Percentiles rank a stretch among this genome's conserved stretches.
These are phyloP conservation scores for Porogramme epimiltina DNA, from an alignment of 1,284 basidiomycete genomes.

Conservation along the genomic window DNA sequence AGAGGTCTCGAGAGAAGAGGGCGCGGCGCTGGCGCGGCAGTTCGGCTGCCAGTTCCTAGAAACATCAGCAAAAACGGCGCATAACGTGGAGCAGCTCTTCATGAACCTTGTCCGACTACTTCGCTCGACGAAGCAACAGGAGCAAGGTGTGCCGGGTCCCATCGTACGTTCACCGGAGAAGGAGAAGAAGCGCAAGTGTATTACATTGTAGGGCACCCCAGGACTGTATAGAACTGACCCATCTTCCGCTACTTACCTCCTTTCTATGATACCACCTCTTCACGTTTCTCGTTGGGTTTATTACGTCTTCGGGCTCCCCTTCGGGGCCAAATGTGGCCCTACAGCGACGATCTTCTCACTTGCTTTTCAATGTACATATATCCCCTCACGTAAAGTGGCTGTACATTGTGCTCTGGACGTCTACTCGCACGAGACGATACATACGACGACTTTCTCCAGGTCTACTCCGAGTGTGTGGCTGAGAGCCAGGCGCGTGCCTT, in stretches of 20 bases:
- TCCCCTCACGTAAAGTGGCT: slow-evolving; percentile 27
- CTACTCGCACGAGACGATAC: slow-evolving; percentile 2
- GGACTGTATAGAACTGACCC: slow-evolving; percentile 66
- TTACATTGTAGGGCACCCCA: slow-evolving; percentile 73
- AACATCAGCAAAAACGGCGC: slow-evolving; percentile 93
- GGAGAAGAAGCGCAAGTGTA: slow-evolving; percentile 55
- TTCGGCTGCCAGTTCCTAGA: slow-evolving; percentile 97
- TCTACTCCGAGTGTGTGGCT: no score
- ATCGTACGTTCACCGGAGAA: slow-evolving; percentile 37
- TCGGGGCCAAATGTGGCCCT: slow-evolving; percentile 22
- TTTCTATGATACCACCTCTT: slow-evolving; percentile 76
- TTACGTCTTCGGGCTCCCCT: slow-evolving; percentile 31
- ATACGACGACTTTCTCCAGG: neutral
- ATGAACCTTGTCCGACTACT: slow-evolving; percentile 89
- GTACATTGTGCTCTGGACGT: slow-evolving; percentile 28
- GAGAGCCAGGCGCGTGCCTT: no score
- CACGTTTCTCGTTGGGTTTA: slow-evolving; percentile 36
- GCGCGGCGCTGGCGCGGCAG: slow-evolving; percentile 78
- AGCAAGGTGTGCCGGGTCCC: slow-evolving; percentile 33
- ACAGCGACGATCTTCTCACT: slow-evolving; percentile 23
- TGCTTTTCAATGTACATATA: slow-evolving; percentile 36
- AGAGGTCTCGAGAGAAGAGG: slow-evolving; percentile 90
- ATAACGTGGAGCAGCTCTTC: slow-evolving; percentile 95
- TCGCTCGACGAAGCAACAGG: slow-evolving; percentile 60
- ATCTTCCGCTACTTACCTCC: slow-evolving; percentile 46